Conservation (phyloP, 2,329 filamentous ascomycete genomes). For the Colletotrichum coccodes region DNA sequence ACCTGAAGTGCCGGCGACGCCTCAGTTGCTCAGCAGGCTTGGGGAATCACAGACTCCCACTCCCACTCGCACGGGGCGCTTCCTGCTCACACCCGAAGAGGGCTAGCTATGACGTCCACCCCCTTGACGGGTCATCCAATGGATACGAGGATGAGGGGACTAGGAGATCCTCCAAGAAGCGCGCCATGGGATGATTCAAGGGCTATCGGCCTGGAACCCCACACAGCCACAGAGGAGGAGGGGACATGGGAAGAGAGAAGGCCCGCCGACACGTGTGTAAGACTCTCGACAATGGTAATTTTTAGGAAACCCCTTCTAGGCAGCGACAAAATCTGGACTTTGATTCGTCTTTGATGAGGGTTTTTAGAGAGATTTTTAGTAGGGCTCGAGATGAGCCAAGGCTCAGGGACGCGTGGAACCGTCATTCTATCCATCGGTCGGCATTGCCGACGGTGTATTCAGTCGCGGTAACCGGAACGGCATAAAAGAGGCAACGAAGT, state of each 20-base stretch:
- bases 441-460: neutral
- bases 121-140: slow-evolving; percentile 20
- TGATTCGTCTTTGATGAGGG: neutral
- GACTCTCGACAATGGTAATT: neutral
- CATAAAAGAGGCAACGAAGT: neutral
- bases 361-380: neutral
- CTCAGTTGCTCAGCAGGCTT: neutral
- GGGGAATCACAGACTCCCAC: neutral
- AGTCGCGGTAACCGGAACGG: neutral
- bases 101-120: slow-evolving; percentile 17
- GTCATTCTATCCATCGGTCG: neutral
- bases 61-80: neutral
- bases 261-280: neutral
- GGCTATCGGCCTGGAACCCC: slow-evolving; percentile 9
- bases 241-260: neutral
- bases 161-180: slow-evolving; percentile 12
- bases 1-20: neutral
- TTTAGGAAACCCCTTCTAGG: neutral
- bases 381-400: neutral
- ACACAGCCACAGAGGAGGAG: slow-evolving; percentile 25
- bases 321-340: neutral
- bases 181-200: slow-evolving; percentile 23
- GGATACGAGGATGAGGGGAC: slow-evolving; percentile 5
- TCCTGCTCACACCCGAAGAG: neutral
- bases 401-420: neutral